Evolutionary conservation across 495 filamentous ascomycete genomes (phyloP).

Genomic region (Xylaria longipes): DNA sequence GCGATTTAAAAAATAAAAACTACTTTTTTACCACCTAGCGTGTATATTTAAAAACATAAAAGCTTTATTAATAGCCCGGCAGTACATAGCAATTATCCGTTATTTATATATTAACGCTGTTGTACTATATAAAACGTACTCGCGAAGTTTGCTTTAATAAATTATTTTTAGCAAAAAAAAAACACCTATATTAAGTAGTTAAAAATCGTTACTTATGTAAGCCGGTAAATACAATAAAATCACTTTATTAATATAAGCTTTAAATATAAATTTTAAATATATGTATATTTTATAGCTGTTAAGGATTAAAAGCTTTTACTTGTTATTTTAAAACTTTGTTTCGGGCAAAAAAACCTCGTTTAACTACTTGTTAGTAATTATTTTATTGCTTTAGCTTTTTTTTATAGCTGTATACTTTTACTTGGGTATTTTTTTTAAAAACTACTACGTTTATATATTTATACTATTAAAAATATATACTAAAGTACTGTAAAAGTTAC

Average conservation of each 20-base stretch:
- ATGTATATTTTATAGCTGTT: not conserved
- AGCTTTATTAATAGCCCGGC: not conserved
- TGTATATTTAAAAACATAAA: not conserved
- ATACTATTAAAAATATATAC: not conserved
- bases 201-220: not conserved
- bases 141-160: not conserved
- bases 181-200: not conserved
- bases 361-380: no score
- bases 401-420: no score
- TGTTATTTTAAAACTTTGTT: not conserved
- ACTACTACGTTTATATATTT: conserved; percentile 1
- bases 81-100: not conserved
- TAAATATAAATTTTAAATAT: not conserved
- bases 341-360: not conserved
- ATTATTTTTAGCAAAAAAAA: no score
- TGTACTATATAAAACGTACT: not conserved
- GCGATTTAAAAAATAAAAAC: no score
- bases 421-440: no score
- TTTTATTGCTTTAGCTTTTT: no score
- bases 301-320: not conserved
- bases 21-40: no score
- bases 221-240: not conserved
- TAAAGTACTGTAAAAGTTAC: not conserved
- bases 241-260: no score
- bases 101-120: not conserved